Evolutionary conservation across 2,329 filamentous ascomycete genomes (phyloP).

Genomic region (Xenoacremonium recifei): DNA sequence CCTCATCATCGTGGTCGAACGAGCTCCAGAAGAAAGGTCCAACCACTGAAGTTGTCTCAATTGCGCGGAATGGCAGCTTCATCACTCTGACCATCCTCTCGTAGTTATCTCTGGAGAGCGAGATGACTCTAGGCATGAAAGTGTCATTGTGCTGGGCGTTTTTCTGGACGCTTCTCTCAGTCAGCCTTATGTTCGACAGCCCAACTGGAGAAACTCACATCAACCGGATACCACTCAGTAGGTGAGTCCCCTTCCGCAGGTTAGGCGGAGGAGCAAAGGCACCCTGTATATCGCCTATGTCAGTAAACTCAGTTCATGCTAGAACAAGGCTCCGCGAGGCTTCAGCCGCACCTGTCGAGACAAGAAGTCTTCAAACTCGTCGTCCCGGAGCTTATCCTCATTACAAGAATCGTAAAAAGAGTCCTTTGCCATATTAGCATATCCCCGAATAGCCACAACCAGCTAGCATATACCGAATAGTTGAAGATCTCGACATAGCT

Average conservation of each 20-base stretch:
- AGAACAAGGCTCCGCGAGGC: neutral
- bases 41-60: constrained; percentile 58
- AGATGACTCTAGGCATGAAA: constrained; percentile 55
- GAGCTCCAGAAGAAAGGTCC: constrained; percentile 64
- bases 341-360: constrained; percentile 42
- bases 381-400: constrained; percentile 48
- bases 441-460: neutral
- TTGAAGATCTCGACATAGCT: constrained; percentile 59
- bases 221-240: constrained; percentile 52
- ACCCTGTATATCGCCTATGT: constrained; percentile 38
- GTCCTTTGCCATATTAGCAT: constrained; percentile 37
- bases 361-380: constrained; percentile 60
- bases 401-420: constrained; percentile 47
- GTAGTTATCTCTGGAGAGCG: constrained; percentile 49
- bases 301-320: neutral
- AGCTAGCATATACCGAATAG: constrained; percentile 47
- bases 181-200: neutral
- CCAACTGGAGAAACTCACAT: constrained; percentile 45
- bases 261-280: constrained; percentile 48
- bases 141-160: constrained; percentile 57
- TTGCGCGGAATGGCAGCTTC: constrained; percentile 53
- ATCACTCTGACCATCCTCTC: constrained; percentile 54
- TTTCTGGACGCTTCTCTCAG: constrained; percentile 52
- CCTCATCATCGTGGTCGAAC: constrained; percentile 54
- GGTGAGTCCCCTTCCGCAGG: constrained; percentile 39